Evolutionary conservation across 73 alveolate species (phyloP), one percentile per base, ranked within the genome.

Genomic region (Urostyla sp.): DNA sequence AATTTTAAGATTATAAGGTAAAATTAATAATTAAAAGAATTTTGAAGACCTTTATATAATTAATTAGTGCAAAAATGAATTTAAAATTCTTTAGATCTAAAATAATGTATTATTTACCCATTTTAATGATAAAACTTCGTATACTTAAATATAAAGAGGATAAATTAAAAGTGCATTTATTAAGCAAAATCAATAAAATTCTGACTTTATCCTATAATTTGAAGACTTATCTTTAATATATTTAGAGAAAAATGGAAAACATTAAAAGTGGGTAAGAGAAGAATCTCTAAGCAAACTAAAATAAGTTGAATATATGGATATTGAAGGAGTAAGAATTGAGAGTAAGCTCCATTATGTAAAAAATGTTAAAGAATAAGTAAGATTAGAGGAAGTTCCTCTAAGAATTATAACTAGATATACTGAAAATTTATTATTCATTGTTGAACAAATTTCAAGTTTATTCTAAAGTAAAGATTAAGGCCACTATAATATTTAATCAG

Each of bases 371-470:
- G 49, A 73, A 34, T 10, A 7, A 5, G 52, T 32, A 20, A 13
- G 50, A 6, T 18, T 69, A 2, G 55, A 24, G 27, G 36, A 69
- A 48, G 51, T 52, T 8, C 85, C 85, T 3, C 16, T 52, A 27
- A 73, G 74, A 53, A 73, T 73, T 48, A 1, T 73, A 20, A 48
- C 50, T 27, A 73, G 85, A 34, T 73, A 73, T 34, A 48, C 30
- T 16, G 85, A 73, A 36, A 73, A 73, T 48, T 1, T 73, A 44
- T 6, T n/a, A n/a, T 73, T 16, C 27, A 3, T 73, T 30, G 26
- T 73, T 6, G 20, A 52, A 24, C 48, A 27, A 6, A 30, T 73
- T 20, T 28, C 6, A 3, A 20, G 7, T 15, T 36, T 35, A 44
- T 18, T 18, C 27, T 4, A 30, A 34, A 53, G 57, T 23, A 49